Evolutionary conservation across 108 stramenopile species (phyloP).

Genomic region (Cyclotella choctawhatcheeana): DNA sequence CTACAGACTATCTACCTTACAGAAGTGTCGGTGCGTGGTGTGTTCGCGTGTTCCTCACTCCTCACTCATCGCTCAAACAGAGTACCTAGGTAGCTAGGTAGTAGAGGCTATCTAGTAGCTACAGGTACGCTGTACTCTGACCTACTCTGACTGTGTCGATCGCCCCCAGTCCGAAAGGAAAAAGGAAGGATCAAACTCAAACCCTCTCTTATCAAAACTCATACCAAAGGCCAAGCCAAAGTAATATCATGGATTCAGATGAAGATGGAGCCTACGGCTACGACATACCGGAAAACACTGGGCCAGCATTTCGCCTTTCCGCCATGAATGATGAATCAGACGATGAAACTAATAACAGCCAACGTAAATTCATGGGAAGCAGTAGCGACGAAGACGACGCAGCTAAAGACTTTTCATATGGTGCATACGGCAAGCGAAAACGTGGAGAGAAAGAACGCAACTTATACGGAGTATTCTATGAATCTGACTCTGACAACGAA

Average conservation of each 20-base stretch:
- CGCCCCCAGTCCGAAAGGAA: no score
- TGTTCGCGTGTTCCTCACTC: no score
- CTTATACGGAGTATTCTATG: conserved; percentile 46
- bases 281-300: conserved; percentile 28
- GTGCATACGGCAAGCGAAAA: conserved; percentile 18
- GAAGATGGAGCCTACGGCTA: conserved; percentile 30
- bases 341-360: background rate
- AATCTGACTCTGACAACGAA: conserved; percentile 32
- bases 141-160: no score
- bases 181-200: no score
- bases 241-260: conserved; percentile 15
- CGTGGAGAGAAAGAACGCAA: conserved; percentile 31
- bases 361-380: background rate
- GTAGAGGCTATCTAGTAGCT: no score
- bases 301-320: conserved; percentile 9
- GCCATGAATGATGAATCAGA: background rate
- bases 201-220: no score
- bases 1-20: no score
- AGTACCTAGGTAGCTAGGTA: no score
- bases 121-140: no score
- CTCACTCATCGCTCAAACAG: no score
- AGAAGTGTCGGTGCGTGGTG: no score
- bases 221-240: no score
- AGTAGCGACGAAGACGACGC: conserved; percentile 22
- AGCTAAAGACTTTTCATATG: conserved; percentile 40